phyloP scores from a whole-genome alignment of 179 eudicot genomes.

The Silene coronaria region DNA sequence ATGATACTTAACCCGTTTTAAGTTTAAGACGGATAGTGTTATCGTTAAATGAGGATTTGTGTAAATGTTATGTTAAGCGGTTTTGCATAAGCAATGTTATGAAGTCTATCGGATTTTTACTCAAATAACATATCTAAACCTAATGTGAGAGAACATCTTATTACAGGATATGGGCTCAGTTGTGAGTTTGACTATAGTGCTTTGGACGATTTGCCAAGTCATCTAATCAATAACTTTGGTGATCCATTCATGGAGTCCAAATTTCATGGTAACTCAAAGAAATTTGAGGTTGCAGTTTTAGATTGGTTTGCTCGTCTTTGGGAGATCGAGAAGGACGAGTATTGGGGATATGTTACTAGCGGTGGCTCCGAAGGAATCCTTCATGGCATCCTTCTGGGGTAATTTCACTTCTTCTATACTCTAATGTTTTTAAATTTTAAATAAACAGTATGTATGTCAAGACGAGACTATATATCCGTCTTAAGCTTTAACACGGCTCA shows the following conservation, averaged over 20 bases:
- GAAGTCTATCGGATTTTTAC: no score
- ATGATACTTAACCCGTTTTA: no score
- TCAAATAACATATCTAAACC: no score
- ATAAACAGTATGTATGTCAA: no score
- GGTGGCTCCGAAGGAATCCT: constrained; percentile 87
- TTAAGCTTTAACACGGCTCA: no score
- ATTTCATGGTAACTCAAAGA: constrained; percentile 71
- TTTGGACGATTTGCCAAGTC: constrained; percentile 56
- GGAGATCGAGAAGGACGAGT: constrained; percentile 63
- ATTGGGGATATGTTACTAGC: constrained; percentile 82
- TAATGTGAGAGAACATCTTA: neutral
- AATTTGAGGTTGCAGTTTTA: constrained; percentile 81
- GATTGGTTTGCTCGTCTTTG: constrained; percentile 87
- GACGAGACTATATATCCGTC: no score
- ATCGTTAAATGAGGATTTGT: no score
- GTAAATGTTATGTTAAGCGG: no score
- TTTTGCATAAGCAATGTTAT: no score
- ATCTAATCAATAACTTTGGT: constrained; percentile 66
- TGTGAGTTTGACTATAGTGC: constrained; percentile 78
- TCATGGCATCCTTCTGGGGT: constrained; percentile 71
- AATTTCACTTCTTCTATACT: constrained; percentile 13
- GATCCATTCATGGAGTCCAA: constrained; percentile 83
- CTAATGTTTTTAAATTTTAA: no score
- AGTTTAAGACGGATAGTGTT: no score
- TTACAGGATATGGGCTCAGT: constrained; percentile 52